phyloP scores from a whole-genome alignment of 1,139 yeast genomes.

The Meyerozyma elateridarum region DNA sequence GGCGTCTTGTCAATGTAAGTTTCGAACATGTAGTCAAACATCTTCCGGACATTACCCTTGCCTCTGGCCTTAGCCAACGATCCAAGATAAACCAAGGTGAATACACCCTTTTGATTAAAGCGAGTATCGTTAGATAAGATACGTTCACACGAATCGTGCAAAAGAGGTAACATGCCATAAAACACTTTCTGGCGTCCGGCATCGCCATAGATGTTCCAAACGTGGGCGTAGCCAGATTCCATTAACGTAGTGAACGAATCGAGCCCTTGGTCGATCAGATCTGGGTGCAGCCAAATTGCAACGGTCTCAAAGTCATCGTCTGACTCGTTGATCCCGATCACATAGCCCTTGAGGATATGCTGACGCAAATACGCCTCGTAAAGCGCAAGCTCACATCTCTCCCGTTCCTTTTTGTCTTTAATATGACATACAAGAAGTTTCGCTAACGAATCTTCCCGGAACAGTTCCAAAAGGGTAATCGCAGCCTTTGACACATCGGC shows the following conservation, averaged over 20 bases:
- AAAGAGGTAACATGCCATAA: constrained; percentile 51
- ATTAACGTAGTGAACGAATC: constrained; percentile 46
- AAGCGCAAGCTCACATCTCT: constrained; percentile 40
- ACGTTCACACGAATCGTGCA: constrained; percentile 47
- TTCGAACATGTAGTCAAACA: constrained; percentile 53
- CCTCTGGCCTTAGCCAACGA: constrained; percentile 58
- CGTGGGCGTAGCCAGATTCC: constrained; percentile 53
- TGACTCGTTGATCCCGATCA: constrained; percentile 42
- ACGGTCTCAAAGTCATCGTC: constrained; percentile 55
- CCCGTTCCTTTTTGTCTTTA: constrained; percentile 29
- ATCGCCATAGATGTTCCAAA: constrained; percentile 47
- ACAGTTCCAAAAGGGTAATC: constrained; percentile 45
- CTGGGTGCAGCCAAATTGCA: constrained; percentile 59
- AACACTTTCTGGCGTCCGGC: constrained; percentile 54
- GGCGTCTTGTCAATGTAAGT: constrained; percentile 45
- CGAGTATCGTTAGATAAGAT: constrained; percentile 30
- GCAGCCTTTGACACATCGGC: constrained; percentile 54
- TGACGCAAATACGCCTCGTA: constrained; percentile 57
- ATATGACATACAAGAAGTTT: constrained; percentile 42
- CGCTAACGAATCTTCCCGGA: constrained; percentile 50
- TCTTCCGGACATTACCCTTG: constrained; percentile 58
- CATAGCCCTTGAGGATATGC: constrained; percentile 53
- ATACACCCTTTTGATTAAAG: constrained; percentile 37
- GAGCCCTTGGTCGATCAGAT: constrained; percentile 38
- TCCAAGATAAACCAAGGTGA: constrained; percentile 61